phyloP scores from a whole-genome alignment of 352 stramenopile species.

The Globisporangium cederbergense region DNA sequence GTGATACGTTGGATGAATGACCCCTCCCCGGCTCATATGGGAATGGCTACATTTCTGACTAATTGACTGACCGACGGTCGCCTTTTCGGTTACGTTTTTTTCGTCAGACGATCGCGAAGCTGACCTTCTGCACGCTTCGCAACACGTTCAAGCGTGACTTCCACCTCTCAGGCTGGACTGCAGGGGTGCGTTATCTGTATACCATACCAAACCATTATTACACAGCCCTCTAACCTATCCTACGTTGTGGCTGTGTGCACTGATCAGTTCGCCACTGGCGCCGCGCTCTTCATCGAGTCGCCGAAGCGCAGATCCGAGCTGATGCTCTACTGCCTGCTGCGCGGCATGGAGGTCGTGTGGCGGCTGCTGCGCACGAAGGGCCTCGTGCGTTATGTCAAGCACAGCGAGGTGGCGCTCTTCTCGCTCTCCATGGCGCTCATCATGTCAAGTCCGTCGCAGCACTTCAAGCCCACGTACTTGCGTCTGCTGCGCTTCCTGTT shows the following conservation, averaged over 20 bases:
- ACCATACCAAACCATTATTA: background rate
- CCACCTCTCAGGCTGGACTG: constrained; percentile 31
- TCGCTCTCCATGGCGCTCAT: constrained; percentile 81
- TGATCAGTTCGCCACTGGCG: constrained; percentile 47
- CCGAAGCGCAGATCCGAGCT: constrained; percentile 77
- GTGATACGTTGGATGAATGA: background rate
- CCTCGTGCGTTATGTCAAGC: constrained; percentile 62
- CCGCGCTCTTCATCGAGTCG: constrained; percentile 70
- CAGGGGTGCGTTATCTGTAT: constrained; percentile 35
- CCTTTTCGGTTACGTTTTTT: constrained; percentile 1
- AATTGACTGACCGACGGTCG: background rate
- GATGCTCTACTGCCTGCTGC: constrained; percentile 78
- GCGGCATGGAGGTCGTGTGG: constrained; percentile 75
- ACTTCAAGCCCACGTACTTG: constrained; percentile 84
- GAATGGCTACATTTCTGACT: constrained; percentile 6
- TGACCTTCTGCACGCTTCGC: constrained; percentile 61
- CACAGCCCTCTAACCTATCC: background rate
- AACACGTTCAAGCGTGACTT: constrained; percentile 69
- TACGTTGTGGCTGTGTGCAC: background rate
- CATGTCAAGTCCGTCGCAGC: constrained; percentile 65
- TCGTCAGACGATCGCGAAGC: constrained; percentile 55
- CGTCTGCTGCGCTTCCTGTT: constrained; percentile 79
- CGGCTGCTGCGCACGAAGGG: constrained; percentile 58
- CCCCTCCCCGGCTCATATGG: background rate
- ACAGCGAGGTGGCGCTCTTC: constrained; percentile 76